Percentiles rank a stretch among this genome's conserved stretches.
Evolutionary conservation across 495 filamentous ascomycete genomes (phyloP).

Genomic region (Chaetomium fimeti): DNA sequence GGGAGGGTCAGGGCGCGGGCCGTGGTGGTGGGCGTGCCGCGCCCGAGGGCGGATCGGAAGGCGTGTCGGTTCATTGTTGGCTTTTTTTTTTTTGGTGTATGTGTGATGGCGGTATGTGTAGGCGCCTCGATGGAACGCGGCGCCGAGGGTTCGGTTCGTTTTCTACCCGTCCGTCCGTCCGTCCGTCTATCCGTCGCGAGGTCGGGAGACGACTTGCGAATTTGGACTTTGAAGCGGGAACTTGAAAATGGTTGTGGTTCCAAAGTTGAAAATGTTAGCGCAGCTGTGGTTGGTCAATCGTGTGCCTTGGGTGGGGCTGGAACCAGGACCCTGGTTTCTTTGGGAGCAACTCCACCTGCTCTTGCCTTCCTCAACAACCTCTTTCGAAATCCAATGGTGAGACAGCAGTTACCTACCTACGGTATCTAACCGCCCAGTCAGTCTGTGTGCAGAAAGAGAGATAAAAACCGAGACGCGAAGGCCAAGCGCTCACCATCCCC

Average conservation of each 20-base stretch:
- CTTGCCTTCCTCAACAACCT: neutral
- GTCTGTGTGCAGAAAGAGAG: too few relatives aligned
- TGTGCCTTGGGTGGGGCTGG: neutral
- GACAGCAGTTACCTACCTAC: too few relatives aligned
- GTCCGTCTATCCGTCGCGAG: constrained; percentile 3
- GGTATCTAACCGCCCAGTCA: too few relatives aligned
- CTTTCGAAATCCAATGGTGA: neutral
- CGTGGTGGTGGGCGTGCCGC: constrained; percentile 9
- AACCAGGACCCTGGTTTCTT: neutral
- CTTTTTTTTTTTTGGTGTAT: constrained; percentile 9
- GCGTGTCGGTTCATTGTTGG: constrained; percentile 33
- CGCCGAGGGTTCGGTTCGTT: constrained; percentile 1
- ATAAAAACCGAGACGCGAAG: too few relatives aligned
- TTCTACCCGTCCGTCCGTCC: neutral
- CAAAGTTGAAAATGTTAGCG: constrained; percentile 23
- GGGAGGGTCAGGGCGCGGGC: neutral
- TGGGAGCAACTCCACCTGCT: neutral
- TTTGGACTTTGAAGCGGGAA: neutral
- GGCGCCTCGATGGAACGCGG: constrained; percentile 9
- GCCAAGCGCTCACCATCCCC: too few relatives aligned
- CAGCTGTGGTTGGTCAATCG: constrained; percentile 30
- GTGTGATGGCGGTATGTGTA: neutral
- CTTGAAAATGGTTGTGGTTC: constrained; percentile 20
- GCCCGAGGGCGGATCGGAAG: constrained; percentile 32
- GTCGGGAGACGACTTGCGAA: neutral